These are phyloP conservation scores for Phylloporus rhodoxanthus DNA, from an alignment of 768 basidiomycete species.

Conservation along the genomic window DNA sequence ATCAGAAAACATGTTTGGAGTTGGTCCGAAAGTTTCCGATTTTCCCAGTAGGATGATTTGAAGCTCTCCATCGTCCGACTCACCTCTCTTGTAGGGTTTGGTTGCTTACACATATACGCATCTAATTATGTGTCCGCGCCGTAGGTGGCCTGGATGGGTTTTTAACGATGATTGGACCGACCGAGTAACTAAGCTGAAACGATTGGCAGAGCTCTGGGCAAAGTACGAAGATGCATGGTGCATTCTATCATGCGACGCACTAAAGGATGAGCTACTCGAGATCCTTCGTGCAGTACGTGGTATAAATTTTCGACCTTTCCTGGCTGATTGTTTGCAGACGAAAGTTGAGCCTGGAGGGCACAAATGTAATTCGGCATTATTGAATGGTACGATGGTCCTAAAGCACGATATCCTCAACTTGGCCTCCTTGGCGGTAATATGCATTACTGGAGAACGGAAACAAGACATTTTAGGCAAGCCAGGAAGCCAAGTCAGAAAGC, in stretches of 20 bases:
- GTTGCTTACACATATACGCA: conserved; percentile 29
- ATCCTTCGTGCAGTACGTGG: conserved; percentile 16
- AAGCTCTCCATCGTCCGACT: conserved; percentile 1
- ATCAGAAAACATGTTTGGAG: conserved; percentile 11
- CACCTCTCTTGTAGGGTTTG: conserved; percentile 16
- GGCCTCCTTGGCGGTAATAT: conserved; percentile 10
- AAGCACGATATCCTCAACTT: conserved; percentile 18
- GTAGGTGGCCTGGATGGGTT: conserved; percentile 11
- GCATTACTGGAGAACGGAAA: conserved; percentile 6
- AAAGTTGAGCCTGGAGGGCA: conserved; percentile 8
- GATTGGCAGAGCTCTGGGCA: conserved; percentile 7
- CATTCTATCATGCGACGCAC: conserved; percentile 9
- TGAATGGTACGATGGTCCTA: conserved; percentile 14
- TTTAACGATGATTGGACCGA: conserved; percentile 6
- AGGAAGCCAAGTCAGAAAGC: background rate
- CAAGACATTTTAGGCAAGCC: conserved; percentile 1
- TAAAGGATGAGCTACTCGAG: conserved; percentile 9
- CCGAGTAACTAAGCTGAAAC: conserved; percentile 7
- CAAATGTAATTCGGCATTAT: conserved; percentile 21
- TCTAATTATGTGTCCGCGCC: conserved; percentile 13
- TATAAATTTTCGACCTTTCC: background rate
- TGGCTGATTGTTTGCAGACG: conserved; percentile 12
- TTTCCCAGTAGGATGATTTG: conserved; percentile 18
- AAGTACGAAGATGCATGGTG: conserved; percentile 2
- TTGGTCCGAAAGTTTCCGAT: conserved; percentile 14